Conservation (phyloP, 352 stramenopile genomes). For the Aphanomyces invadans region DNA sequence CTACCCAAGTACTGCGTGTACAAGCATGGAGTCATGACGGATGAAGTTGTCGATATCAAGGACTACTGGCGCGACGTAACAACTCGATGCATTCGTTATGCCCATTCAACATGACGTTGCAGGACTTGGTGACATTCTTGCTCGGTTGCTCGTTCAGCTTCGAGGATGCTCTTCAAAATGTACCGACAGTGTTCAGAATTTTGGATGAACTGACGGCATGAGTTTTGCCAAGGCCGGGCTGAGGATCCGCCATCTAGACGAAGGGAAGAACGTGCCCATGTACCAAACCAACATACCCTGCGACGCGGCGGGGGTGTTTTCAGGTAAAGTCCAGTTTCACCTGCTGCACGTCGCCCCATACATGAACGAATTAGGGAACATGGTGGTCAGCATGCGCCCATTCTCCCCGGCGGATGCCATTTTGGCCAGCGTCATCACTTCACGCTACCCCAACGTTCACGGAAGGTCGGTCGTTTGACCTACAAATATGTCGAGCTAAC, state of each 20-base stretch:
- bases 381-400: constrained; percentile 76
- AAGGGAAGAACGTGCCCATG: constrained; percentile 73
- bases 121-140: constrained; percentile 59
- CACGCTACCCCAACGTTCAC: constrained; percentile 55
- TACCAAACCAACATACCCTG: constrained; percentile 59
- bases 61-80: constrained; percentile 39
- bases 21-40: constrained; percentile 39
- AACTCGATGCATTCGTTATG: not conserved
- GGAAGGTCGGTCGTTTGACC: constrained; percentile 27
- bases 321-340: constrained; percentile 10
- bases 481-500: too few species aligned
- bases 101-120: not conserved
- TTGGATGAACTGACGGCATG: not conserved
- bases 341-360: not conserved
- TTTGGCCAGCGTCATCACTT: constrained; percentile 54
- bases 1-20: constrained; percentile 60
- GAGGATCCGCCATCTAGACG: constrained; percentile 44
- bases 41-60: constrained; percentile 44
- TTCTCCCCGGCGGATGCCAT: constrained; percentile 44
- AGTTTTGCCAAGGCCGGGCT: constrained; percentile 35
- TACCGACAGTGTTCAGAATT: too few species aligned
- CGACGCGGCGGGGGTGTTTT: constrained; percentile 42
- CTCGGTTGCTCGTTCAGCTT: constrained; percentile 77
- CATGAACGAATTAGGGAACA: constrained; percentile 28
- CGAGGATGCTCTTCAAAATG: constrained; percentile 43